Conservation (phyloP, 305 asterid species). For the Solanum hybrid region DNA sequence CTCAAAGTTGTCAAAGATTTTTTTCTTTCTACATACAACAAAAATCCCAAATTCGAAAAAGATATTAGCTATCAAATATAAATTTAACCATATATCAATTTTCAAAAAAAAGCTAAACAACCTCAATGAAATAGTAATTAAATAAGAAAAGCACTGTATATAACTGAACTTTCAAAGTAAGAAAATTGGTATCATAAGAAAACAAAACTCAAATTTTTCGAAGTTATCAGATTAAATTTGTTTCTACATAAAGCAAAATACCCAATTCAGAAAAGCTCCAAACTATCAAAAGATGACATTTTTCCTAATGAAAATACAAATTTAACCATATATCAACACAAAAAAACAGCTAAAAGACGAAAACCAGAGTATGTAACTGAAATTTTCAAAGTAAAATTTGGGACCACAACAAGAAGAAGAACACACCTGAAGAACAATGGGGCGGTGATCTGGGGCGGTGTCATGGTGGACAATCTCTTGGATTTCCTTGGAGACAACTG, state of each 20-base stretch:
- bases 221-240: neutral
- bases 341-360: neutral
- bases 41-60: neutral
- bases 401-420: neutral
- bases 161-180: neutral
- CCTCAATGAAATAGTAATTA: neutral
- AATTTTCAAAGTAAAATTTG: neutral
- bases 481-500: slow-evolving; percentile 67
- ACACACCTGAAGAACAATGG: slow-evolving; percentile 41
- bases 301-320: neutral
- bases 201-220: neutral
- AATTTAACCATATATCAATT: neutral
- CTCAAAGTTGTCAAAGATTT: neutral
- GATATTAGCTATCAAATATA: neutral
- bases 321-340: neutral
- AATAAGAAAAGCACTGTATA: neutral
- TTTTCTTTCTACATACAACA: neutral
- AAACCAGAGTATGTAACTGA: neutral
- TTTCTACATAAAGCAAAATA: neutral
- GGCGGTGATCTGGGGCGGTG: slow-evolving; percentile 51
- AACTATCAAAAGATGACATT: neutral
- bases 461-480: slow-evolving; percentile 57
- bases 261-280: neutral
- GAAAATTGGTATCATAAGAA: neutral
- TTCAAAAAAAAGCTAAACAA: neutral